Evolutionary conservation across 768 basidiomycete genomes (phyloP), one percentile per base, ranked within the genome.

Genomic region (Panaeolus cyanescens): DNA sequence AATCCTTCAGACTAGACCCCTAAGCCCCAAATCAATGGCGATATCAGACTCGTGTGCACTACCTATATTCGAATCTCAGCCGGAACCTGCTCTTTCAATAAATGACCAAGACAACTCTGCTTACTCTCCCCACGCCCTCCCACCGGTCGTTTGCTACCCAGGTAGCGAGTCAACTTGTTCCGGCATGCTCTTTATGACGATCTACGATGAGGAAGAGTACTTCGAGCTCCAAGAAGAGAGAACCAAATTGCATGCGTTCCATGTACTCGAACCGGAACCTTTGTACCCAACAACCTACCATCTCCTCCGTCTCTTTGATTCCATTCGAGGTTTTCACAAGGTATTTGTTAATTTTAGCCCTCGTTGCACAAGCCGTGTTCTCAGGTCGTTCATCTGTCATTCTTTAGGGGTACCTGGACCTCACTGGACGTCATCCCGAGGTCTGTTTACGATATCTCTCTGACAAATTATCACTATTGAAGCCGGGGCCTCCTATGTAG

Each of bases 191-290:
- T 65, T 66, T 45, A 54, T 65, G n/a, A 62, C 63, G 30, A 56
- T 68, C n/a, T 69, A 69, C 58, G 70, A 69, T 22, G 67, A 67
- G 34, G 70, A 71, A 42, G 68, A 71, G 45, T 58, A 57, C 5
- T 39, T 55, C 17, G 70, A 69, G 40, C 58, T 39, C 15, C 61
- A 53, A 6, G 61, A 61, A 58, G 61, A 40, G n/a, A 42, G 34
- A 17, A 5, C 57, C 13, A 32, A 33, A 33, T 22, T 28, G 39
- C 50, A 50, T 45, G 25, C 28, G 7, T 17, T 45, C 33, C 55
- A 30, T 54, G 55, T 10, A 59, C 34, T 40, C 64, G 64, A 37
- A 50, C 30, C 45, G 22, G 45, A 28, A 22, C 12, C 45, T 50
- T 4, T 50, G 25, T 28, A 25, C 45, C 67, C 62, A 3, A 65